Base-by-base conservation (phyloP, 768 basidiomycete species). In the Kwoniella sp. region DNA sequence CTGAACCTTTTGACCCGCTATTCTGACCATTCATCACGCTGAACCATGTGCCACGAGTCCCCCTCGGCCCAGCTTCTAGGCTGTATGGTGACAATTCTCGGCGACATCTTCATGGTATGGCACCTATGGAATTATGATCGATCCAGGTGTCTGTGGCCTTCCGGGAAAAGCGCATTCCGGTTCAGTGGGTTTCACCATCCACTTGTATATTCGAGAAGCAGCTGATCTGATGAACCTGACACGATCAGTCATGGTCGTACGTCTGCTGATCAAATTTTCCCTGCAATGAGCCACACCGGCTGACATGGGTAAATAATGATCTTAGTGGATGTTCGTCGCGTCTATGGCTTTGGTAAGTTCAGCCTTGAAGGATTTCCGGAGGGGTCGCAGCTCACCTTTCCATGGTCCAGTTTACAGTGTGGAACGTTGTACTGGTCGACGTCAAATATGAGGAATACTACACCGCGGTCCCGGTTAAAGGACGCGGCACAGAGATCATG, bases 401-500 rank as follows among this genome's bases (percentile, higher is more conserved):
- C 14, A 50, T 33, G 37, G 15, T 31, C 12, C 27, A 66, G 67
- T 59, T 62, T 44, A 49, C 52, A 12, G 54, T 39, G 9, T 57
- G 55, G 44, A 46, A 59, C 29, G 44, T 46, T 19, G 50, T 62
- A 3, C 29, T 56, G 3, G 42, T 54, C 1, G 59, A 47, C 33
- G 56, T 70, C 41, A 67, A 70, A 45, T 70, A 70, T 43, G n/a
- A 50, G 25, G 65, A 67, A 34, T 61, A 51, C 44, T 67, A 70
- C 49, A 43, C 54, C 17, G 63, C 56, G 36, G 49, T 66, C 20
- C 65, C 62, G 3, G 43, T 53, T n/a, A 25, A 51, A 15, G 43
- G 38, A 3, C 50, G 42, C 23, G 48, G 47, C 25, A 59, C 28
- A 3, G 53, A 57, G 34, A 62, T 66, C 43, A 23, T 62, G 26